A percentile compares a stretch with the other conserved stretches of the same genome.
phyloP scores from a whole-genome alignment of 306 rosid species.

The Dryas alaskensis region DNA sequence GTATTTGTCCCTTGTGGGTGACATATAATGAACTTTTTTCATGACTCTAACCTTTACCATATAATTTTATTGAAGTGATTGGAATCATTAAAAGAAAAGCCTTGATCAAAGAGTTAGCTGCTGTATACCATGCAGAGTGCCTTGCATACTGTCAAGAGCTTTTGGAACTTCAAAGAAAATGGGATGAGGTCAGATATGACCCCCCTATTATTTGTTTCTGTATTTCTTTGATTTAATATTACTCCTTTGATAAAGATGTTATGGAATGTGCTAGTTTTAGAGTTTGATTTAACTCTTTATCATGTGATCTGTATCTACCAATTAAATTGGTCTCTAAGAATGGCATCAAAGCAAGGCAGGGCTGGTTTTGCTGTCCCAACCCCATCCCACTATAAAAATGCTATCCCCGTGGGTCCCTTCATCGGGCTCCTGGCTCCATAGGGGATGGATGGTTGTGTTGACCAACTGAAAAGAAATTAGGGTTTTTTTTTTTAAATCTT shows the following conservation, averaged over 20 bases:
- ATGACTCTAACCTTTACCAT: not conserved
- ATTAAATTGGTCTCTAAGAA: not conserved
- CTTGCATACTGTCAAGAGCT: slow-evolving; percentile 88
- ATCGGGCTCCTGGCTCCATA: too few relatives aligned
- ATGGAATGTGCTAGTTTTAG: not conserved
- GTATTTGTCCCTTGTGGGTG: not conserved
- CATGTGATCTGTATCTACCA: not conserved
- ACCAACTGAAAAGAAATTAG: too few relatives aligned
- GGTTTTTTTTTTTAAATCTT: too few relatives aligned
- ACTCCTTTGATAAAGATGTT: not conserved
- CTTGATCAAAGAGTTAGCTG: slow-evolving; percentile 80
- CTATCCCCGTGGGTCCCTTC: not conserved
- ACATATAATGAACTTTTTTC: not conserved
- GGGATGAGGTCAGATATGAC: slow-evolving; percentile 66
- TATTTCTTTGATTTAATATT: not conserved
- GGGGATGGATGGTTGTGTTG: not conserved
- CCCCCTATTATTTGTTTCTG: not conserved
- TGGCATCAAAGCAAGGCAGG: not conserved
- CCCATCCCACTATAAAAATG: not conserved
- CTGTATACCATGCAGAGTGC: slow-evolving; percentile 79
- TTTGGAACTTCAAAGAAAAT: slow-evolving; percentile 79
- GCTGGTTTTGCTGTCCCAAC: not conserved
- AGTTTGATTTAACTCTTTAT: not conserved
- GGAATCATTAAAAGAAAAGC: slow-evolving; percentile 90
- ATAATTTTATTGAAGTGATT: slow-evolving; percentile 55